phyloP scores from a whole-genome alignment of 768 basidiomycete genomes.

The Hemileccinum rubropunctum region DNA sequence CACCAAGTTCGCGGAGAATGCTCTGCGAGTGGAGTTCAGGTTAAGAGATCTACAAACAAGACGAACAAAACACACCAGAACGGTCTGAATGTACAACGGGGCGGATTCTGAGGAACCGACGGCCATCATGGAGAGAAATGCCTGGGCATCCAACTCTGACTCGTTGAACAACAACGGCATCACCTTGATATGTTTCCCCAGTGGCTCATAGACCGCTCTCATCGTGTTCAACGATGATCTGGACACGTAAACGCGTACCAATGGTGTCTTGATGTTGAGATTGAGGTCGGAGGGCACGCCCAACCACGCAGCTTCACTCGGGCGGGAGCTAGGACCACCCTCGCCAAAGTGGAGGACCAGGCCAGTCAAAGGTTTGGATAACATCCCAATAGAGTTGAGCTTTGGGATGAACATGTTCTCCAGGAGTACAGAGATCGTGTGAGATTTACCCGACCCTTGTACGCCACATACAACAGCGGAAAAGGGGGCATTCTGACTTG shows the following conservation, averaged over 20 bases:
- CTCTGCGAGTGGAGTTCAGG: conserved; percentile 28
- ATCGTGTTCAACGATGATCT: conserved; percentile 55
- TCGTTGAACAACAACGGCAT: conserved; percentile 52
- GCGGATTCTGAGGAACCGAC: conserved; percentile 53
- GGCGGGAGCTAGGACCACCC: conserved; percentile 50
- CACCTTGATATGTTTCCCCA: conserved; percentile 46
- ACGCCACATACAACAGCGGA: conserved; percentile 70
- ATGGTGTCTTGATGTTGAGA: conserved; percentile 25
- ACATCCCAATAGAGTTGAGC: conserved; percentile 44
- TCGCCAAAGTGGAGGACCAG: conserved; percentile 66
- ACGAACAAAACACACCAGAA: conserved; percentile 44
- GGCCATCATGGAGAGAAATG: conserved; percentile 71
- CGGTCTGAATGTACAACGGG: conserved; percentile 63
- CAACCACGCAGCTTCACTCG: conserved; percentile 64
- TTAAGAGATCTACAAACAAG: background rate
- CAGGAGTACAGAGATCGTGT: conserved; percentile 61
- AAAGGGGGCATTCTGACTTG: conserved; percentile 59
- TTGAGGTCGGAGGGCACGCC: conserved; percentile 33
- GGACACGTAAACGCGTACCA: conserved; percentile 50
- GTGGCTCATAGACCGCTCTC: conserved; percentile 45
- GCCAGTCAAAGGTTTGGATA: conserved; percentile 52
- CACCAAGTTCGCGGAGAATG: conserved; percentile 60
- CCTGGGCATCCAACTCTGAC: conserved; percentile 59
- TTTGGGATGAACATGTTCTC: conserved; percentile 62
- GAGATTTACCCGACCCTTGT: conserved; percentile 72